Conservation (phyloP, 257 asterid species). For the Linaria vulgaris region DNA sequence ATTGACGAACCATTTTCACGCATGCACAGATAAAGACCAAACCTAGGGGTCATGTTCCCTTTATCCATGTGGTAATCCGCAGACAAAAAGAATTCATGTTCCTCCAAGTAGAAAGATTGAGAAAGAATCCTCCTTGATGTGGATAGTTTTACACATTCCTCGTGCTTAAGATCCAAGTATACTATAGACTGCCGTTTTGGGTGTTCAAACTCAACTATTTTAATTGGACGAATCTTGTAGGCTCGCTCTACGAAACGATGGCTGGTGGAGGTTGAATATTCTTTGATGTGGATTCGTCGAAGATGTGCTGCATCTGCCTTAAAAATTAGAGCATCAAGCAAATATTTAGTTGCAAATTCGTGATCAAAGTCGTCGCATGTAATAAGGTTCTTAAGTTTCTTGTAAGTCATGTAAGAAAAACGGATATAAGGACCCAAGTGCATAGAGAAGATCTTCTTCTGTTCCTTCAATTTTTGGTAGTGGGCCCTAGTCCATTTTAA, state of each 20-base stretch:
- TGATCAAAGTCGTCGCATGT: conserved; percentile 64
- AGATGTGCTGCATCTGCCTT: conserved; percentile 74
- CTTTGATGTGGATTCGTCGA: conserved; percentile 54
- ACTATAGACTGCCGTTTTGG: conserved; percentile 72
- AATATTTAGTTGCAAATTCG: conserved; percentile 60
- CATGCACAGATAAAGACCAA: conserved; percentile 83
- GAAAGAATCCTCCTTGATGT: conserved; percentile 70
- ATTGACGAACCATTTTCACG: conserved; percentile 63
- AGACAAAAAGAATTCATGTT: conserved; percentile 76
- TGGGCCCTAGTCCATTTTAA: conserved; percentile 74
- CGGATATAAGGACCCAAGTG: conserved; percentile 64
- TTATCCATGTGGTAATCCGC: conserved; percentile 87
- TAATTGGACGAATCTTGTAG: conserved; percentile 69
- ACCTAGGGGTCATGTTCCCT: too few species aligned
- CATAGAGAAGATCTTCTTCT: conserved; percentile 53
- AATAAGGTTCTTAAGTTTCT: conserved; percentile 71
- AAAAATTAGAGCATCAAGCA: conserved; percentile 75
- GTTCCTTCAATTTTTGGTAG: conserved; percentile 60
- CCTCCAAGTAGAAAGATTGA: conserved; percentile 82
- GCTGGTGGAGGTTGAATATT: conserved; percentile 39
- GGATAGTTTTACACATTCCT: conserved; percentile 61
- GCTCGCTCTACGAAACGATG: conserved; percentile 69
- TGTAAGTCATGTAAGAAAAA: conserved; percentile 81
- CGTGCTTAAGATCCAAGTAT: conserved; percentile 71
- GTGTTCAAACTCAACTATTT: conserved; percentile 64